Percentiles rank a stretch among this genome's conserved stretches.
phyloP scores from a whole-genome alignment of 495 filamentous ascomycete genomes.

The Aspergillus leporis region DNA sequence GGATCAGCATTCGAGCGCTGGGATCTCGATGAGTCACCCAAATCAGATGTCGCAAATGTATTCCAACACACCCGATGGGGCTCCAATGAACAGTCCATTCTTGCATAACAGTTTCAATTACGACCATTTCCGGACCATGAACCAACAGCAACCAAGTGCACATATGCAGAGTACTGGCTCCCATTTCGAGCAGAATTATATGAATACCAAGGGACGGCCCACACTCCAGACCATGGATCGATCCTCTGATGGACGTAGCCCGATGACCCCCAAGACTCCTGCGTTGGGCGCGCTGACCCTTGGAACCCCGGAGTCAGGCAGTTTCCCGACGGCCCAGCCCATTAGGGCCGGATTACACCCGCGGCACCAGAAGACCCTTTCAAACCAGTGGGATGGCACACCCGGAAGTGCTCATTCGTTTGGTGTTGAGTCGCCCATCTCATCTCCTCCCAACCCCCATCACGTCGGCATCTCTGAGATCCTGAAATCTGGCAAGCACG shows the following conservation, averaged over 20 bases:
- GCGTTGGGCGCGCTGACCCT: conserved; percentile 58
- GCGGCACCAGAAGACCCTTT: conserved; percentile 78
- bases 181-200: conserved; percentile 56
- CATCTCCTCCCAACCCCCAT: conserved; percentile 61
- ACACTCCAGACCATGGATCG: conserved; percentile 66
- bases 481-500: conserved; percentile 66
- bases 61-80: conserved; percentile 84
- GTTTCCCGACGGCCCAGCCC: conserved; percentile 67
- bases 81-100: conserved; percentile 86
- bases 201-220: conserved; percentile 55
- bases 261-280: conserved; percentile 77
- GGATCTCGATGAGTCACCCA: conserved; percentile 50
- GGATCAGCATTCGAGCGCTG: conserved; percentile 43
- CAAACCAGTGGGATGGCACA: conserved; percentile 79
- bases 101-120: conserved; percentile 67
- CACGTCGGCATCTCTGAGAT: conserved; percentile 70
- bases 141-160: conserved; percentile 52
- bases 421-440: conserved; percentile 72
- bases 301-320: conserved; percentile 64
- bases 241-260: conserved; percentile 67
- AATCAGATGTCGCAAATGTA: conserved; percentile 68
- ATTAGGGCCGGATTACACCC: conserved; percentile 64
- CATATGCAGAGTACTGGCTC: conserved; percentile 52
- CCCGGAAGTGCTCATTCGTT: conserved; percentile 78
- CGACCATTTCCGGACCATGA: conserved; percentile 64